These are phyloP conservation scores for Kalmanozyma brasiliensis DNA, from an alignment of 1,284 basidiomycete species.

Conservation along the genomic window DNA sequence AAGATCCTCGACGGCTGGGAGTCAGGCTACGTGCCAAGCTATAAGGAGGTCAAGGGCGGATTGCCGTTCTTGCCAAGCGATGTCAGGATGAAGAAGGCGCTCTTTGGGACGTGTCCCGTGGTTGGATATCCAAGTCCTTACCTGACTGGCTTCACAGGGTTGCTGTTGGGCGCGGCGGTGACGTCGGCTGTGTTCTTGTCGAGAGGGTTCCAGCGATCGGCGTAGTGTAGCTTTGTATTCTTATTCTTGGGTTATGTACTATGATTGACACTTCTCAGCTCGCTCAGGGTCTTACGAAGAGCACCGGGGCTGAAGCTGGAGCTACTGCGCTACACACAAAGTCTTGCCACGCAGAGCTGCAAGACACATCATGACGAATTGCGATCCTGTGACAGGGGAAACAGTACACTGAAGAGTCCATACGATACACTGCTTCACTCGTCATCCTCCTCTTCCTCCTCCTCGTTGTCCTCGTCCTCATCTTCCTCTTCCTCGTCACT, in stretches of 20 bases:
- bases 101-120: slow-evolving; percentile 58
- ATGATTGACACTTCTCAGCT: slow-evolving; percentile 8
- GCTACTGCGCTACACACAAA: too few species aligned
- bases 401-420: neutral
- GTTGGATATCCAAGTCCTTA: slow-evolving; percentile 57
- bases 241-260: neutral
- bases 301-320: too few species aligned
- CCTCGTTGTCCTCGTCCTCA: slow-evolving; percentile 21
- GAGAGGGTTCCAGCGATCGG: slow-evolving; percentile 19
- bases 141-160: slow-evolving; percentile 44
- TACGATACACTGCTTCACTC: slow-evolving; percentile 2
- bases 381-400: neutral
- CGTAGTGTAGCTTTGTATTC: slow-evolving; percentile 2
- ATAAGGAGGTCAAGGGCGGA: slow-evolving; percentile 48
- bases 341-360: too few species aligned
- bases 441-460: slow-evolving; percentile 28
- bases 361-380: too few species aligned
- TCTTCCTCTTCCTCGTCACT: slow-evolving; percentile 27
- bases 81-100: slow-evolving; percentile 41
- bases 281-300: too few species aligned
- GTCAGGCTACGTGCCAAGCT: slow-evolving; percentile 58
- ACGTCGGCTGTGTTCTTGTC: slow-evolving; percentile 35
- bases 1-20: slow-evolving; percentile 68
- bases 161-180: slow-evolving; percentile 36
- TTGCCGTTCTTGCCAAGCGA: slow-evolving; percentile 27